These are phyloP conservation scores for Xerocomus nothofagi DNA, from an alignment of 1,284 basidiomycete genomes.

Conservation along the genomic window DNA sequence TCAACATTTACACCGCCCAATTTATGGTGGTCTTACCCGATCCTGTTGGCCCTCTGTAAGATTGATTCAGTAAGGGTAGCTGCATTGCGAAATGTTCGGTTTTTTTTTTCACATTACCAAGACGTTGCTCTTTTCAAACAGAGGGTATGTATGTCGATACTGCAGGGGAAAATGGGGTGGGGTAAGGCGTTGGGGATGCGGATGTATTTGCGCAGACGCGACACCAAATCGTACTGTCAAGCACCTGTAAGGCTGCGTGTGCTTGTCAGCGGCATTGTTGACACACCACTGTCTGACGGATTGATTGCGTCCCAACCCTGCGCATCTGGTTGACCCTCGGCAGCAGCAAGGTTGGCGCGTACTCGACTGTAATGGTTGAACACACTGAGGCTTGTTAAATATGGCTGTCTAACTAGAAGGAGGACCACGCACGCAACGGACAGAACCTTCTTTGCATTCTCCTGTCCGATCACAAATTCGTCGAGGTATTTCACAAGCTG, in stretches of 20 bases:
- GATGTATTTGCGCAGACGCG: constrained; percentile 56
- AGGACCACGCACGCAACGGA: constrained; percentile 75
- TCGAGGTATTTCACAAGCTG: constrained; percentile 87
- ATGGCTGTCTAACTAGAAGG: constrained; percentile 7
- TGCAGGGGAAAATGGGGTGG: constrained; percentile 43
- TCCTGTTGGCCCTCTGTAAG: constrained; percentile 74
- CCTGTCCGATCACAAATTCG: constrained; percentile 91
- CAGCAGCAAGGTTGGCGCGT: constrained; percentile 57
- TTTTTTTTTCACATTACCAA: constrained; percentile 61
- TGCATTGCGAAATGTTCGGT: background rate
- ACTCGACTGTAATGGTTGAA: constrained; percentile 92
- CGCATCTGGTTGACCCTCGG: constrained; percentile 44
- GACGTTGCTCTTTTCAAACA: constrained; percentile 93
- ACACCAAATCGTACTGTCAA: constrained; percentile 40
- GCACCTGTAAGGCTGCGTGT: background rate
- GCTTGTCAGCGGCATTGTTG: background rate
- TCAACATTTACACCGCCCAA: constrained; percentile 3
- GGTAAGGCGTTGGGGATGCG: constrained; percentile 43
- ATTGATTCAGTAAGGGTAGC: constrained; percentile 11
- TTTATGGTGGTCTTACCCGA: constrained; percentile 51
- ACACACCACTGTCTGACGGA: constrained; percentile 39
- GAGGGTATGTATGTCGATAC: constrained; percentile 46
- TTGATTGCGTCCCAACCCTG: constrained; percentile 31
- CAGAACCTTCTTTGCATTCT: constrained; percentile 88
- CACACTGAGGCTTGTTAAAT: constrained; percentile 52